A percentile compares a stretch with the other conserved stretches of the same genome.
Evolutionary conservation across 2,329 filamentous ascomycete species (phyloP).

Genomic region (Trichoderma gracile): DNA sequence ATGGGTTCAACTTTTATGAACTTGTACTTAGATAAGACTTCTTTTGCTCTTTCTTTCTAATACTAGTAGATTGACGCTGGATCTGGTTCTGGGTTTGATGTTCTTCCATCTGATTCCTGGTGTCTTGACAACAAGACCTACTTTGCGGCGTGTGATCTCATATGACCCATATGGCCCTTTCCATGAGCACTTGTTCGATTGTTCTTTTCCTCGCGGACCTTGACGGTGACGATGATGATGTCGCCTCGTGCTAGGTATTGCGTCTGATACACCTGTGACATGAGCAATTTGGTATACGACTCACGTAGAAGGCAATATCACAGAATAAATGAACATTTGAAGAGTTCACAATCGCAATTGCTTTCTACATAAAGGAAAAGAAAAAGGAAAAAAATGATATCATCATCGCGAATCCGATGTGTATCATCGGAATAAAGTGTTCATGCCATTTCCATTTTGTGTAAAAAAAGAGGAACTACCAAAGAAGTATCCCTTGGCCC

Average conservation of each 20-base stretch:
- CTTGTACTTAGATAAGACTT: slow-evolving; percentile 15
- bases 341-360: slow-evolving; percentile 14
- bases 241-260: no score
- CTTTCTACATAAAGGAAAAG: slow-evolving; percentile 24
- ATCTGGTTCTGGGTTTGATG: background rate
- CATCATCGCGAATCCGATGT: slow-evolving; percentile 12
- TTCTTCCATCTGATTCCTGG: background rate
- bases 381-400: slow-evolving; percentile 13
- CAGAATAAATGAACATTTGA: background rate
- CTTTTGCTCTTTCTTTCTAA: background rate
- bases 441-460: slow-evolving; percentile 34
- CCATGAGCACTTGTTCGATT: no score
- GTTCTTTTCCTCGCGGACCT: no score
- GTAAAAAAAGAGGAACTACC: slow-evolving; percentile 26
- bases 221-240: no score
- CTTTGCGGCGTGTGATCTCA: no score
- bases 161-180: no score
- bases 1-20: background rate
- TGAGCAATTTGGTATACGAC: background rate
- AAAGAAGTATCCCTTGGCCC: slow-evolving; percentile 21
- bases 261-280: no score
- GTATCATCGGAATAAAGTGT: slow-evolving; percentile 27
- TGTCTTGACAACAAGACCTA: background rate
- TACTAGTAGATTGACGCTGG: background rate
- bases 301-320: background rate